A percentile compares a stretch with the other conserved stretches of the same genome.
Conservation (phyloP, 768 basidiomycete species). For the Cytidiella melzeri region DNA sequence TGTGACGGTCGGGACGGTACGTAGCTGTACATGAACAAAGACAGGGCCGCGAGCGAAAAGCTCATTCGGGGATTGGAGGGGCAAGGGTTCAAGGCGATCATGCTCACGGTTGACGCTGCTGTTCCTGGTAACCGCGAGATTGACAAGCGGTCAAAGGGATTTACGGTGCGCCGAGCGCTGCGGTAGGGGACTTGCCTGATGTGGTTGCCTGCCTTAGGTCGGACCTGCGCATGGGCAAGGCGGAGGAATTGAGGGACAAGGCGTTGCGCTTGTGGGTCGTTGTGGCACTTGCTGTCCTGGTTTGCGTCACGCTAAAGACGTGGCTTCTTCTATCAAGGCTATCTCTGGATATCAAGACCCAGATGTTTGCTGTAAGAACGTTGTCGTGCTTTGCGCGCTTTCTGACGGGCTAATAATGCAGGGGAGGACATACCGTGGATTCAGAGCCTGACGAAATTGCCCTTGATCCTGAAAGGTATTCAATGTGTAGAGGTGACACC, state of each 20-base stretch:
- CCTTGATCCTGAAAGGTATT: constrained; percentile 40
- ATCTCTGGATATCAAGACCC: constrained; percentile 28
- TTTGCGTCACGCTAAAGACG: background rate
- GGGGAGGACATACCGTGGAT: constrained; percentile 34
- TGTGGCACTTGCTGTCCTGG: background rate
- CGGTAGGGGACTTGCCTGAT: no score
- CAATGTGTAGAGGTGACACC: constrained; percentile 42
- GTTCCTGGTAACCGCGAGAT: constrained; percentile 37
- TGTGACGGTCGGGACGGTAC: no score
- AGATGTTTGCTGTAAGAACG: constrained; percentile 25
- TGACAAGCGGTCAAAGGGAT: constrained; percentile 27
- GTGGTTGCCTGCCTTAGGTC: constrained; percentile 3
- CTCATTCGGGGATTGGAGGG: constrained; percentile 32
- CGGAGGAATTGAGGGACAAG: constrained; percentile 9
- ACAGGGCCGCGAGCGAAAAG: constrained; percentile 32
- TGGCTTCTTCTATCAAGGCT: constrained; percentile 16
- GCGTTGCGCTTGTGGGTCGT: constrained; percentile 25
- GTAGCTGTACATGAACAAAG: constrained; percentile 42
- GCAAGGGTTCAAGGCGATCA: constrained; percentile 38
- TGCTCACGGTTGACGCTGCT: constrained; percentile 45
- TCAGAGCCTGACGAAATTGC: constrained; percentile 32
- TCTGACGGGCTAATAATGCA: constrained; percentile 6
- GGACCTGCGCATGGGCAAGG: constrained; percentile 17
- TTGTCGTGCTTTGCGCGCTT: background rate
- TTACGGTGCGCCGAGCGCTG: constrained; percentile 10